phyloP scores from a whole-genome alignment of 2,329 filamentous ascomycete species.

The Cadophora gregata region DNA sequence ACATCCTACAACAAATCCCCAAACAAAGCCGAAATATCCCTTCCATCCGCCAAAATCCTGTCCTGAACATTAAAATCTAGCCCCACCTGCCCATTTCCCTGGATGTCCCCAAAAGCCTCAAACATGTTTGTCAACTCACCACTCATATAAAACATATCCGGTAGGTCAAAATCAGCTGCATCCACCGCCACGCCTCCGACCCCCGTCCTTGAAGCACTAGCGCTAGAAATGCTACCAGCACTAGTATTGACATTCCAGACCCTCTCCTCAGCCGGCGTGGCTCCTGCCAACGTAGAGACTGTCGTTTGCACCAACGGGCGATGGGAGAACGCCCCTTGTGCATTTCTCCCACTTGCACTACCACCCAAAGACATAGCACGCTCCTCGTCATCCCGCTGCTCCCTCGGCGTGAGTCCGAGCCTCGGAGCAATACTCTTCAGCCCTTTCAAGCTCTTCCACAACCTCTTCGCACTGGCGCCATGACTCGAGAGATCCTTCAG shows the following conservation, averaged over 20 bases:
- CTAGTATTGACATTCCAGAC: neutral
- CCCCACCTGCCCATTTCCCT: neutral
- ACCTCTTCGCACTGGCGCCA: conserved; percentile 1
- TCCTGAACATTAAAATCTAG: neutral
- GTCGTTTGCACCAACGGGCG: neutral
- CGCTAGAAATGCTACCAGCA: neutral
- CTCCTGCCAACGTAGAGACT: neutral
- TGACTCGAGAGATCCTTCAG: neutral
- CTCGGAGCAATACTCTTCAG: neutral
- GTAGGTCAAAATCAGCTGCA: neutral
- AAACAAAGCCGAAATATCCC: conserved; percentile 4
- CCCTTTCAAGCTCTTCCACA: conserved; percentile 1
- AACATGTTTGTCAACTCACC: conserved; percentile 5
- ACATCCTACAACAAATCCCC: neutral
- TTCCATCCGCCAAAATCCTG: neutral
- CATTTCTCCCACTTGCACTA: neutral
- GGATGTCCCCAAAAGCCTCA: conserved; percentile 8
- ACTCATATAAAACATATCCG: conserved; percentile 10
- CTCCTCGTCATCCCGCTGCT: neutral
- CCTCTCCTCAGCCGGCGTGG: neutral
- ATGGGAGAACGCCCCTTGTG: neutral
- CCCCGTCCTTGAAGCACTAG: neutral
- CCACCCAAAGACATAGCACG: neutral
- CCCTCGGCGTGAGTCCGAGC: neutral
- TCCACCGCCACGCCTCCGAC: neutral